Percentiles rank a stretch among this genome's conserved stretches.
These are phyloP conservation scores for Agrocybe chaxingu DNA, from an alignment of 768 basidiomycete genomes.

Conservation along the genomic window DNA sequence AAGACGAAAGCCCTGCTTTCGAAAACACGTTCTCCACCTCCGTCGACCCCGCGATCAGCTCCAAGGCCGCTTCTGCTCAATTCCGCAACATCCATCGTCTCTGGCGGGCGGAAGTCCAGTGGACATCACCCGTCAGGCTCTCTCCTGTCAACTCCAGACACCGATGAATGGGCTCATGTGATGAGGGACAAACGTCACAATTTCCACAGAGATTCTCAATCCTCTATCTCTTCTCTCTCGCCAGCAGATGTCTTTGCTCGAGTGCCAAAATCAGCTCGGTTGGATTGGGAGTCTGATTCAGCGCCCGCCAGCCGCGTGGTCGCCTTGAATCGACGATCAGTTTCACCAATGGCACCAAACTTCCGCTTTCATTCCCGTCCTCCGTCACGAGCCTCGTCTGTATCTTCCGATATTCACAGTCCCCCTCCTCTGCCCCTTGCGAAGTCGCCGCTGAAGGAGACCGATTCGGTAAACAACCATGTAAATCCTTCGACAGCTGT, in stretches of 20 bases:
- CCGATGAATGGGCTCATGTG: conserved; percentile 49
- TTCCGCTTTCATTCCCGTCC: conserved; percentile 38
- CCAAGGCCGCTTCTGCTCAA: conserved; percentile 68
- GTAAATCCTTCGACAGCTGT: background rate
- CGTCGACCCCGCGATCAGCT: conserved; percentile 40
- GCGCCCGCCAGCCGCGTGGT: conserved; percentile 49
- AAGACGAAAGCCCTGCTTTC: conserved; percentile 30
- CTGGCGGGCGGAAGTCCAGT: conserved; percentile 20
- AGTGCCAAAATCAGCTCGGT: conserved; percentile 32
- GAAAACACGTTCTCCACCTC: conserved; percentile 28
- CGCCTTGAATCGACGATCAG: conserved; percentile 60
- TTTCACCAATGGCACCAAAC: conserved; percentile 70
- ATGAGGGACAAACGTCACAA: conserved; percentile 34
- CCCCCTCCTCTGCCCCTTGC: conserved; percentile 19
- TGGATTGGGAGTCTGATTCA: conserved; percentile 58
- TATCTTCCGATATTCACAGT: conserved; percentile 39
- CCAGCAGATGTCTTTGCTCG: conserved; percentile 45
- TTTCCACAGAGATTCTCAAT: conserved; percentile 53
- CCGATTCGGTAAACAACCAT: conserved; percentile 12
- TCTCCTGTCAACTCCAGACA: conserved; percentile 29
- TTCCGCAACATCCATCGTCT: conserved; percentile 43
- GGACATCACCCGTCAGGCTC: conserved; percentile 28
- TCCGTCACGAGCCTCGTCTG: conserved; percentile 38
- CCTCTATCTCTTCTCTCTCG: conserved; percentile 63
- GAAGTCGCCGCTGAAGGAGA: conserved; percentile 20